Evolutionary conservation across 805 yeast genomes (phyloP).

Genomic region (Debaryomyces prosopidis): DNA sequence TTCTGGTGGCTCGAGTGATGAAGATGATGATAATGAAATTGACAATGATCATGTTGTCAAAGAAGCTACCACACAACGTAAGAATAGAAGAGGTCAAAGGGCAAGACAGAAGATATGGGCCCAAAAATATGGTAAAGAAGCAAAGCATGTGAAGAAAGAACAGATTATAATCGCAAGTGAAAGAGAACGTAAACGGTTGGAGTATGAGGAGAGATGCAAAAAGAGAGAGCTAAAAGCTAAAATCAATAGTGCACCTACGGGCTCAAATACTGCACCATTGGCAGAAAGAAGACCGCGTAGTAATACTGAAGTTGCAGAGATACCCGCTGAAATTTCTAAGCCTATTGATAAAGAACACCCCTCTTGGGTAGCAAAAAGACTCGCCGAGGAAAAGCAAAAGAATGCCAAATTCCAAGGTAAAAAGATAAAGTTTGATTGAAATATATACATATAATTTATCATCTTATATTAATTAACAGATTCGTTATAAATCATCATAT

Average conservation of each 20-base stretch:
- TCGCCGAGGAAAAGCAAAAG: conserved; percentile 64
- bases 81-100: conserved; percentile 94
- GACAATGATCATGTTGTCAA: conserved; percentile 52
- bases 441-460: conserved; percentile 1
- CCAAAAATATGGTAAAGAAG: conserved; percentile 75
- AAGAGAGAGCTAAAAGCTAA: conserved; percentile 60
- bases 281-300: conserved; percentile 30
- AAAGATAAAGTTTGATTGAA: conserved; percentile 70
- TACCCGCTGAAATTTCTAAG: conserved; percentile 15
- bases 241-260: conserved; percentile 24
- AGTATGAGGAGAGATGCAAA: conserved; percentile 70
- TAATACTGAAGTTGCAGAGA: conserved; percentile 4
- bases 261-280: conserved; percentile 40
- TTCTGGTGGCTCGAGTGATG: conserved; percentile 80
- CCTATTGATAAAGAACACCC: conserved; percentile 65
- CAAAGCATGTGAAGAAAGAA: conserved; percentile 79
- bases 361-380: conserved; percentile 94
- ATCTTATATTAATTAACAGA: not conserved
- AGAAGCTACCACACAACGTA: conserved; percentile 56
- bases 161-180: conserved; percentile 53
- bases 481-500: conserved; percentile 17
- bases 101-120: conserved; percentile 98
- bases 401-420: conserved; percentile 78
- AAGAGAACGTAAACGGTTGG: conserved; percentile 58
- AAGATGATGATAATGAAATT: conserved; percentile 41